A percentile compares a stretch with the other conserved stretches of the same genome.
Conservation (phyloP, 768 basidiomycete genomes). For the Hydnomerulius pinastri region DNA sequence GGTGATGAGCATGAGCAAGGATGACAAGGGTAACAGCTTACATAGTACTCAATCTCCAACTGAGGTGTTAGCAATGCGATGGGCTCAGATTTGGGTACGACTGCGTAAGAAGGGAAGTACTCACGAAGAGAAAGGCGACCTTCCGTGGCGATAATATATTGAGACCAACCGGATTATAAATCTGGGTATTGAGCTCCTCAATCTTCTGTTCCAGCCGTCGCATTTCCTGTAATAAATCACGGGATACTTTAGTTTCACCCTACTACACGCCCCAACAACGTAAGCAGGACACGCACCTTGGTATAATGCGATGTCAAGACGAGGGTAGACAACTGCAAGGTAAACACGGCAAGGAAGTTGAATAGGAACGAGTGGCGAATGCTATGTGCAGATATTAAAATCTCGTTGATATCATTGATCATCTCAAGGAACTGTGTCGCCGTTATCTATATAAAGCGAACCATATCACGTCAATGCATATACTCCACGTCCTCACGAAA, state of each 20-base stretch:
- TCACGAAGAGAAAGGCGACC: conserved; percentile 89
- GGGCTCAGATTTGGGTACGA: background rate
- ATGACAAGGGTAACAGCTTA: conserved; percentile 40
- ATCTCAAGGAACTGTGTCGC: conserved; percentile 89
- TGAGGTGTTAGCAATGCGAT: conserved; percentile 34
- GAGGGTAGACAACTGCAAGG: conserved; percentile 77
- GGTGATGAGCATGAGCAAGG: background rate
- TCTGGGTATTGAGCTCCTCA: conserved; percentile 62
- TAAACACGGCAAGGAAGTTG: conserved; percentile 77
- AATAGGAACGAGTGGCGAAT: conserved; percentile 70
- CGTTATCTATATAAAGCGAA: conserved; percentile 60
- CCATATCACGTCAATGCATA: background rate
- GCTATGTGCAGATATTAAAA: conserved; percentile 86
- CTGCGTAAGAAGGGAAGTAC: conserved; percentile 36
- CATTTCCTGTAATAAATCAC: conserved; percentile 65
- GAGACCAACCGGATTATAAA: conserved; percentile 86
- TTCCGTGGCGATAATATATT: conserved; percentile 84
- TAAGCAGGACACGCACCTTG: conserved; percentile 48
- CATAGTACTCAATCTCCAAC: conserved; percentile 97
- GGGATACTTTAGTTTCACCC: conserved; percentile 7
- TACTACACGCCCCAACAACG: background rate
- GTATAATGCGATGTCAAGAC: conserved; percentile 77
- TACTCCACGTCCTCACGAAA: background rate
- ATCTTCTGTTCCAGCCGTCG: conserved; percentile 60
- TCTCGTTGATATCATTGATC: conserved; percentile 87